Conservation (phyloP, 176 grass and related monocot species). For the Ampelocalamus luodianensis region DNA sequence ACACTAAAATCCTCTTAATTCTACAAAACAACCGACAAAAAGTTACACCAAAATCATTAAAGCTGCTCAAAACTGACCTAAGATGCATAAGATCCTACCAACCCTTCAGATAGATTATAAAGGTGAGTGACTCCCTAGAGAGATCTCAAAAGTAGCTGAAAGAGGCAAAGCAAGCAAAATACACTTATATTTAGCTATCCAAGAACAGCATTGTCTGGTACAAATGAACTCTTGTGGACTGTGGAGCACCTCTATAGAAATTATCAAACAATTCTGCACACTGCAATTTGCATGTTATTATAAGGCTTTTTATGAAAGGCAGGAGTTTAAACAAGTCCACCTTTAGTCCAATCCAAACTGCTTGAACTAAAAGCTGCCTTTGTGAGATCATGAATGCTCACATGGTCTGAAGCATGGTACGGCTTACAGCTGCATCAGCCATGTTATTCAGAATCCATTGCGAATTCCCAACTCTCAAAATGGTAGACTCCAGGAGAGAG, state of each 20-base stretch:
- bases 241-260: slow-evolving; percentile 39
- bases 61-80: slow-evolving; percentile 50
- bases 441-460: slow-evolving; percentile 37
- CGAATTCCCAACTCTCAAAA: slow-evolving; percentile 37
- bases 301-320: slow-evolving; percentile 24
- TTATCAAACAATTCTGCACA: slow-evolving; percentile 43
- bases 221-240: slow-evolving; percentile 54
- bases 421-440: slow-evolving; percentile 28
- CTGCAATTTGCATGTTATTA: slow-evolving; percentile 45
- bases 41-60: slow-evolving; percentile 48
- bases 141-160: slow-evolving; percentile 55
- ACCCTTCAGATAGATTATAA: slow-evolving; percentile 46
- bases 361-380: slow-evolving; percentile 23
- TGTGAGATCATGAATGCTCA: slow-evolving; percentile 30
- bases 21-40: slow-evolving; percentile 17
- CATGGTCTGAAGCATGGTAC: slow-evolving; percentile 36
- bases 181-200: slow-evolving; percentile 45
- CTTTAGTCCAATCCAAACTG: slow-evolving; percentile 43
- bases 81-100: slow-evolving; percentile 58
- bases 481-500: slow-evolving; percentile 22
- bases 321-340: slow-evolving; percentile 32
- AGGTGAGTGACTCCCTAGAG: neutral
- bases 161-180: slow-evolving; percentile 33
- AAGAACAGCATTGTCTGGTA: slow-evolving; percentile 51
- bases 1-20: slow-evolving; percentile 28